Base-by-base conservation (phyloP, 2,329 filamentous ascomycete genomes). In the Stagonosporopsis cucurbitacearum region DNA sequence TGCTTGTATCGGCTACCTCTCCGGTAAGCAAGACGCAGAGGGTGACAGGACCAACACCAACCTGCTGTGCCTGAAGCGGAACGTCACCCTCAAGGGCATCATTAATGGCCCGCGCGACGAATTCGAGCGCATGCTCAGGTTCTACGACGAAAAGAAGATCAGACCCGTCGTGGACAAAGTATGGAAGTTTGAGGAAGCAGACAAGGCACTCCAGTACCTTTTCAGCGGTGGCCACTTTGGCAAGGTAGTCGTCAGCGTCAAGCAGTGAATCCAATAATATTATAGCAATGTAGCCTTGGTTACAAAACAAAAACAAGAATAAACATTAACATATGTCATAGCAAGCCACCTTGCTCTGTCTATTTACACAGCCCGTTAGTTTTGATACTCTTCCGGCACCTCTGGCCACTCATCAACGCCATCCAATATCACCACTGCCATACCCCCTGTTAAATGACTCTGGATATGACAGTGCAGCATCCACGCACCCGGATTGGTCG, bases 41-140 rank as follows among this genome's bases (percentile, higher is more conserved):
- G 81, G 78, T 0, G 83, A 86, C 69, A 70, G 83, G 40, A 76
- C 82, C 7, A 87, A 88, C 59, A 81, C 86, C 13, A 89, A 88
- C 63, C 73, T 89, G 25, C 74, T 84, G 17, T 79, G 81, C 2
- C 63, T 84, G 40, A 74, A 76, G 57, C 74, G 80, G 20, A 84
- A 79, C 37, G 79, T 84, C 1, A 84, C 81, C 1, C 65, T 85
- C 7, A 84, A 83, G 68, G 82, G 87, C 0, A 82, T 89, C 6
- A 64, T 88, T 25, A 88, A 88, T 68, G 87, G 87, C 0, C 85
- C 87, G 0, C 80, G 79, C 59, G 83, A 85, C 58, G 75, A 80
- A 36, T 82, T 80, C 17, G 76, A 78, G 53, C 73, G 77, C 60
- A 77, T 80, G 76, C 60, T 74, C 42, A 58, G 61, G 42, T 79